Percentiles rank a stretch among this genome's conserved stretches.
These are phyloP conservation scores for Polychaeton citri DNA, from an alignment of 2,329 filamentous ascomycete genomes.

Conservation along the genomic window DNA sequence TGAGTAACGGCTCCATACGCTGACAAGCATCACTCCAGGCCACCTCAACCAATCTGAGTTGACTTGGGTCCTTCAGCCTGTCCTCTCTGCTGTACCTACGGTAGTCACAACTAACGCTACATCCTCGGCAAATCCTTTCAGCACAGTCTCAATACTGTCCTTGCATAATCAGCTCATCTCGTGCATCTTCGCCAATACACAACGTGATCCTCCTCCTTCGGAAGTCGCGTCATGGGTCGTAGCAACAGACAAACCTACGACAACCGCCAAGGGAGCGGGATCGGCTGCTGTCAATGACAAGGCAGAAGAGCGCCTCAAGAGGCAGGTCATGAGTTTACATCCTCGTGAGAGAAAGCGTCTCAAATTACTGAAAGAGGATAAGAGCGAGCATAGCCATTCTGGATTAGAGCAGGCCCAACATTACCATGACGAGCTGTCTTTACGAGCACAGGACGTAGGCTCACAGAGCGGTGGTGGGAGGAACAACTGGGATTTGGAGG, in stretches of 20 bases:
- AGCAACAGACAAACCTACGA: slow-evolving; percentile 58
- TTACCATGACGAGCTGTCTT: slow-evolving; percentile 16
- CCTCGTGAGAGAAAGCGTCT: slow-evolving; percentile 44
- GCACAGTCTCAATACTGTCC: slow-evolving; percentile 23
- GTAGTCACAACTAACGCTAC: slow-evolving; percentile 8
- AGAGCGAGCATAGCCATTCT: slow-evolving; percentile 3
- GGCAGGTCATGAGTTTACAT: slow-evolving; percentile 50
- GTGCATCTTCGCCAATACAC: slow-evolving; percentile 45
- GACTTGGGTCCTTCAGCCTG: slow-evolving; percentile 39
- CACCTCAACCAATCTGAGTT: slow-evolving; percentile 50
- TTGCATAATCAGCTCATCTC: slow-evolving; percentile 50
- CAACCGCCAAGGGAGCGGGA: slow-evolving; percentile 46
- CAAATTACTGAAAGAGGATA: slow-evolving; percentile 18
- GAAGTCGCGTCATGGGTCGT: slow-evolving; percentile 52
- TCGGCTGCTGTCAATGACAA: slow-evolving; percentile 38
- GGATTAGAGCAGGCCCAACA: slow-evolving; percentile 12
- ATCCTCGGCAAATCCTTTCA: slow-evolving; percentile 3
- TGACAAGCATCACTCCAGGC: too few relatives aligned
- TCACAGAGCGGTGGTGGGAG: slow-evolving; percentile 9
- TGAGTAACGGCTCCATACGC: too few relatives aligned
- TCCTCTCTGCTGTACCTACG: slow-evolving; percentile 39
- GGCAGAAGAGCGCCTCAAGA: slow-evolving; percentile 49
- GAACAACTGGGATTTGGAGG: slow-evolving; percentile 50
- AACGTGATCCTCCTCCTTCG: slow-evolving; percentile 44
- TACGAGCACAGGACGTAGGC: slow-evolving; percentile 10